Evolutionary conservation across 2,329 filamentous ascomycete species (phyloP).

Genomic region (Thermothelomyces thermophilus): DNA sequence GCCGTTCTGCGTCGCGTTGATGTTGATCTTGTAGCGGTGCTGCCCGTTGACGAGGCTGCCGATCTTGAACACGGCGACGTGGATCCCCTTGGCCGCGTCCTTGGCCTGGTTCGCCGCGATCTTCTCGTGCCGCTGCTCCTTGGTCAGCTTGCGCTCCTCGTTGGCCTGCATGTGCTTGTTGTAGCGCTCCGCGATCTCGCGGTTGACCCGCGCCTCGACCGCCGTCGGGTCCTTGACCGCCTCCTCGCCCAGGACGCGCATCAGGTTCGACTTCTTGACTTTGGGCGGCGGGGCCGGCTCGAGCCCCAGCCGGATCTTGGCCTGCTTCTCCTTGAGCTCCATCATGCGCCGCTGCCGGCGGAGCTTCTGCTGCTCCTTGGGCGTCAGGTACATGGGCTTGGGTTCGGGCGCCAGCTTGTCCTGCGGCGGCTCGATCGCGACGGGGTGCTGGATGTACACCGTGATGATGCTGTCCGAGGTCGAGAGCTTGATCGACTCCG

Average conservation of each 20-base stretch:
- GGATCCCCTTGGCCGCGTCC: slow-evolving; percentile 80
- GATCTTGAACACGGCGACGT: slow-evolving; percentile 83
- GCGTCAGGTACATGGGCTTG: slow-evolving; percentile 88
- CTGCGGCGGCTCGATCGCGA: slow-evolving; percentile 84
- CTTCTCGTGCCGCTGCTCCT: slow-evolving; percentile 82
- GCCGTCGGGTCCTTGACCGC: slow-evolving; percentile 93
- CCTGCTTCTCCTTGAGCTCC: slow-evolving; percentile 91
- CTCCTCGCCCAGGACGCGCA: slow-evolving; percentile 90
- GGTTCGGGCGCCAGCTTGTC: slow-evolving; percentile 71
- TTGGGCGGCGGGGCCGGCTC: slow-evolving; percentile 88
- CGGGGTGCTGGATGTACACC: slow-evolving; percentile 85
- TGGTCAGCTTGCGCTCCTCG: slow-evolving; percentile 78
- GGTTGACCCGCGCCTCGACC: slow-evolving; percentile 88
- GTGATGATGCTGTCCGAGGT: slow-evolving; percentile 83
- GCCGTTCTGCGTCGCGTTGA: slow-evolving; percentile 83
- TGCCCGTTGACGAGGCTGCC: slow-evolving; percentile 84
- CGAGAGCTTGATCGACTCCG: slow-evolving; percentile 63
- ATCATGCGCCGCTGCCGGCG: slow-evolving; percentile 85
- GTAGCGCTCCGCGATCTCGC: slow-evolving; percentile 82
- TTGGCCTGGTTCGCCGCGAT: slow-evolving; percentile 74
- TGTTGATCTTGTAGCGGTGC: slow-evolving; percentile 86
- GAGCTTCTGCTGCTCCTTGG: slow-evolving; percentile 84
- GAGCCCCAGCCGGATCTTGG: slow-evolving; percentile 86
- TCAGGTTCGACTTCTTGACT: slow-evolving; percentile 94
- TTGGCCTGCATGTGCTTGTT: slow-evolving; percentile 72